Percentiles rank a stretch among this genome's conserved stretches.
Conservation (phyloP, 2,329 filamentous ascomycete genomes). For the Diatrype stigma region DNA sequence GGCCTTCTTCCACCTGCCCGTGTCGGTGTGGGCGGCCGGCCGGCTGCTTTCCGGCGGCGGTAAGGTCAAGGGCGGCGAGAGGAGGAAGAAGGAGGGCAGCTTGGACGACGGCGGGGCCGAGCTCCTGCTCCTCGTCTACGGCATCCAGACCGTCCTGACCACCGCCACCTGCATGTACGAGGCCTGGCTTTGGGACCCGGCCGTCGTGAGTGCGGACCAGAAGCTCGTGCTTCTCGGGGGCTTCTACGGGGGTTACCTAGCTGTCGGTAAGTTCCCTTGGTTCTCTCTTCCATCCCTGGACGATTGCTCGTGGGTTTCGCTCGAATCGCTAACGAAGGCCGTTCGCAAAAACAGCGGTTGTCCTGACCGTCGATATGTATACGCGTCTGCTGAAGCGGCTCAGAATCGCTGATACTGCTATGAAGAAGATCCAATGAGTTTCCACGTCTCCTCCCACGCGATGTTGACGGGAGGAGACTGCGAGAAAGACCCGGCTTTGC, state of each 20-base stretch:
- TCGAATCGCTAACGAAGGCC: too few species aligned
- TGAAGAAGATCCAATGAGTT: conserved; percentile 38
- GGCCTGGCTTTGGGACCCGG: conserved; percentile 44
- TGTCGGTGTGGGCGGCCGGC: conserved; percentile 43
- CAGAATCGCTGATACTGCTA: conserved; percentile 21
- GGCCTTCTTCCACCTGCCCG: conserved; percentile 46
- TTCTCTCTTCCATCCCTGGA: too few species aligned
- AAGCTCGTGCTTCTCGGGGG: conserved; percentile 45
- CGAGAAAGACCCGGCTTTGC: too few species aligned
- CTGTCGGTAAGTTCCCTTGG: conserved; percentile 52
- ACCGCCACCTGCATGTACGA: conserved; percentile 49
- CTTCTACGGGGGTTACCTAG: conserved; percentile 48
- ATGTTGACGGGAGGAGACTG: too few species aligned
- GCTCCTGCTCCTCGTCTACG: conserved; percentile 48
- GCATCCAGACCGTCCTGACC: conserved; percentile 47
- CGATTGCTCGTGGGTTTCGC: too few species aligned
- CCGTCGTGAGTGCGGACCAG: conserved; percentile 37
- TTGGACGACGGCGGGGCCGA: conserved; percentile 37
- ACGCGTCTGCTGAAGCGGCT: conserved; percentile 43
- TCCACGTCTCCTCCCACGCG: neutral
- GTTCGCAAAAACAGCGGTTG: conserved; percentile 32
- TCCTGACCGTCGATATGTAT: conserved; percentile 54
- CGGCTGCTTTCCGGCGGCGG: conserved; percentile 26
- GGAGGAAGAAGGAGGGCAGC: conserved; percentile 7
- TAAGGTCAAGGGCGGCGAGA: neutral